A percentile compares a stretch with the other conserved stretches of the same genome.
phyloP scores from a whole-genome alignment of 371 early-diverging fungal species.

The Smittium culicis region DNA sequence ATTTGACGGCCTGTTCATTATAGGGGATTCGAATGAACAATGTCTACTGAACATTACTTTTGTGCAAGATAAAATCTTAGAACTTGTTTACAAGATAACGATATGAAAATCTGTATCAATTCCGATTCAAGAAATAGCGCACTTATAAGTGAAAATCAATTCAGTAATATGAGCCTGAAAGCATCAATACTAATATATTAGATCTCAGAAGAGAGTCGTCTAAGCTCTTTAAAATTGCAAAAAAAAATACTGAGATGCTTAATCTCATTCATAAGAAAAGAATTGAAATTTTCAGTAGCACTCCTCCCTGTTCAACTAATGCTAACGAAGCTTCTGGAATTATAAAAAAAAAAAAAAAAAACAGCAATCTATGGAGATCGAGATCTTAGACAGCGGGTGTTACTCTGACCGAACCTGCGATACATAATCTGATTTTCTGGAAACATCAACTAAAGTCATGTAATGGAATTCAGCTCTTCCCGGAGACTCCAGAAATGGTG shows the following conservation, averaged over 20 bases:
- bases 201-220: too few species aligned
- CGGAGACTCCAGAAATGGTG: not conserved
- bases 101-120: conserved; percentile 17
- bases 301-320: not conserved
- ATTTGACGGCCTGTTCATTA: conserved; percentile 27
- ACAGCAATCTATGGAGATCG: not conserved
- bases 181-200: too few species aligned
- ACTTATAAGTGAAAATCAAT: conserved; percentile 28
- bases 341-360: not conserved
- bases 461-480: not conserved
- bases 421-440: not conserved
- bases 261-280: conserved; percentile 10
- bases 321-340: not conserved
- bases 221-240: too few species aligned
- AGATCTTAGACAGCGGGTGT: not conserved
- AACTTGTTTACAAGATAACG: conserved; percentile 24
- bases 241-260: not conserved
- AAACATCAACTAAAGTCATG: not conserved
- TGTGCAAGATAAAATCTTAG: conserved; percentile 16
- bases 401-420: not conserved
- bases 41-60: conserved; percentile 13
- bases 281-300: conserved; percentile 5
- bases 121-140: conserved; percentile 26
- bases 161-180: too few species aligned
- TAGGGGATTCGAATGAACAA: conserved; percentile 9